Evolutionary conservation across 1,139 yeast genomes (phyloP).

Genomic region (Zygosaccharomyces pseudobailii): DNA sequence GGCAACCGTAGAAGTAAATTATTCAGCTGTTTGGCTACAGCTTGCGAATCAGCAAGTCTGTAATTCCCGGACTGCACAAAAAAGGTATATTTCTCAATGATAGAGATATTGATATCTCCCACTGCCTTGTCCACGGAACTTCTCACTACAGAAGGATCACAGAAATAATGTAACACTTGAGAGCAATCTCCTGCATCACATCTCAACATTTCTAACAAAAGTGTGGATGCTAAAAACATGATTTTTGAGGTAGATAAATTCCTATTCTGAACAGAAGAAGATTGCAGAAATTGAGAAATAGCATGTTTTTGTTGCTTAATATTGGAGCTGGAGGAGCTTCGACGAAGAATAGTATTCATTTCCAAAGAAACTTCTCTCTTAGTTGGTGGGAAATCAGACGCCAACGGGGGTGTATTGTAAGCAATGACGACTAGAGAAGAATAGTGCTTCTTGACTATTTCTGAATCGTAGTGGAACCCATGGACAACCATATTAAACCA

Average conservation of each 20-base stretch:
- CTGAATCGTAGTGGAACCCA: constrained; percentile 68
- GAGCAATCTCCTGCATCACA: constrained; percentile 81
- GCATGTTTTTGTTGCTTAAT: constrained; percentile 70
- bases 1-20: constrained; percentile 67
- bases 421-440: constrained; percentile 67
- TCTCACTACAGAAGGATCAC: constrained; percentile 72
- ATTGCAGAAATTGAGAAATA: constrained; percentile 32
- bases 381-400: constrained; percentile 79
- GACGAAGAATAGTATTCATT: constrained; percentile 80
- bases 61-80: constrained; percentile 34
- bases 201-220: constrained; percentile 72
- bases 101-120: constrained; percentile 57
- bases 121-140: constrained; percentile 65
- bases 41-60: constrained; percentile 47
- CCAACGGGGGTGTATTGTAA: constrained; percentile 84
- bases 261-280: constrained; percentile 35
- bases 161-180: constrained; percentile 65
- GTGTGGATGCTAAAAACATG: constrained; percentile 83
- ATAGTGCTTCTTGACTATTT: constrained; percentile 45
- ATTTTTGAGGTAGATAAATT: constrained; percentile 67
- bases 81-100: constrained; percentile 52
- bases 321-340: constrained; percentile 83
- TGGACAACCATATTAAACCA: constrained; percentile 96
- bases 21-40: constrained; percentile 67
- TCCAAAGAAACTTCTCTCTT: constrained; percentile 90